Percentiles rank a stretch among this genome's conserved stretches.
phyloP scores from a whole-genome alignment of 2,329 filamentous ascomycete genomes.

The Thielaviopsis euricoi region DNA sequence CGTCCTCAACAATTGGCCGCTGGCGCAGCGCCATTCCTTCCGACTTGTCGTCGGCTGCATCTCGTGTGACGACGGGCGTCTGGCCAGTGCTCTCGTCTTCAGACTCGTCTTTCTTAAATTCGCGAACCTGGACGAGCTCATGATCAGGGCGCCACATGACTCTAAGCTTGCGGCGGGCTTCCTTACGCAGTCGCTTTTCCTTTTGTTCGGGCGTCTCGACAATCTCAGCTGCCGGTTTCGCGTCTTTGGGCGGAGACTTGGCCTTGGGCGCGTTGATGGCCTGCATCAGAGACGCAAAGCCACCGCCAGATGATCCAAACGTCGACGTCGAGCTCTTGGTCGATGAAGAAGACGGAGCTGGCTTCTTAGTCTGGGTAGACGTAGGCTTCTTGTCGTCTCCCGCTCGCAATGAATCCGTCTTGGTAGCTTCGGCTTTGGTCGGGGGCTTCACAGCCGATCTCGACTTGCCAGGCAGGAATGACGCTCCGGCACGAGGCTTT shows the following conservation, averaged over 20 bases:
- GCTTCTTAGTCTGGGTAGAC: slow-evolving; percentile 13
- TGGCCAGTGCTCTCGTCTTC: slow-evolving; percentile 46
- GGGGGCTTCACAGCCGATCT: slow-evolving; percentile 27
- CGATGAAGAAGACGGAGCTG: slow-evolving; percentile 16
- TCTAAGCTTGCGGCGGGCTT: slow-evolving; percentile 50
- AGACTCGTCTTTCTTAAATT: slow-evolving; percentile 55
- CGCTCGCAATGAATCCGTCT: slow-evolving; percentile 14
- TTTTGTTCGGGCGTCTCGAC: slow-evolving; percentile 53
- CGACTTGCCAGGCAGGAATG: slow-evolving; percentile 31
- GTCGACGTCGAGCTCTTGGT: slow-evolving; percentile 15
- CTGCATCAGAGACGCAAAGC: slow-evolving; percentile 37
- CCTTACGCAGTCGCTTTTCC: slow-evolving; percentile 52
- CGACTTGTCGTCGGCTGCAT: slow-evolving; percentile 55
- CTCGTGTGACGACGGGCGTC: slow-evolving; percentile 49
- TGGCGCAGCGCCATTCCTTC: slow-evolving; percentile 55
- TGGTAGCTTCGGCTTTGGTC: slow-evolving; percentile 17
- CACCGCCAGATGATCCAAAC: slow-evolving; percentile 27
- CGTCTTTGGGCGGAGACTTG: slow-evolving; percentile 30
- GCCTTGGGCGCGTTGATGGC: slow-evolving; percentile 29
- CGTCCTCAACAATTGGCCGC: slow-evolving; percentile 35
- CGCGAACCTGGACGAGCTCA: slow-evolving; percentile 47
- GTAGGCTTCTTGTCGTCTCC: slow-evolving; percentile 11
- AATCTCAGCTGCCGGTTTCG: slow-evolving; percentile 29
- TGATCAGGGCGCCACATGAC: slow-evolving; percentile 56
- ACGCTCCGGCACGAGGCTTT: slow-evolving; percentile 17